These are phyloP conservation scores for Maudiozyma pseudohumilis DNA, from an alignment of 805 yeast genomes.

Conservation along the genomic window DNA sequence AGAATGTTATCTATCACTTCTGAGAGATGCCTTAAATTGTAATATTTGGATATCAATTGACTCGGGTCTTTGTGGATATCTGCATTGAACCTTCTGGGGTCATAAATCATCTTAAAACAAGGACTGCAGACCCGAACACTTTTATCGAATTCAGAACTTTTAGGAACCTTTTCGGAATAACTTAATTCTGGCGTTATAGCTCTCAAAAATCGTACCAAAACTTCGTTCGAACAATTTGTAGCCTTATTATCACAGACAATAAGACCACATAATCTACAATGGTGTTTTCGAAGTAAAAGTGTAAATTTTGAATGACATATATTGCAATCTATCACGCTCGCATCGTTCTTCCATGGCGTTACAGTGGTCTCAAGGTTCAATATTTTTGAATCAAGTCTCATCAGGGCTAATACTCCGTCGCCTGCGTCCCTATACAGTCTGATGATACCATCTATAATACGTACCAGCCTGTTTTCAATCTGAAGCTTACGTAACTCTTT, in stretches of 20 bases:
- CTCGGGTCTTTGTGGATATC: slow-evolving; percentile 32
- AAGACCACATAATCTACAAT: slow-evolving; percentile 81
- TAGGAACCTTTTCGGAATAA: slow-evolving; percentile 10
- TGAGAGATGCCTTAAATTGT: slow-evolving; percentile 32
- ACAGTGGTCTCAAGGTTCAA: slow-evolving; percentile 37
- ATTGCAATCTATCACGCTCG: slow-evolving; percentile 41
- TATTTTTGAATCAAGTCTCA: slow-evolving; percentile 24
- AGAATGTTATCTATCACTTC: slow-evolving; percentile 31
- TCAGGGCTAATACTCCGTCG: slow-evolving; percentile 15
- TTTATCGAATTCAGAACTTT: slow-evolving; percentile 19
- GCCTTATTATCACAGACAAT: slow-evolving; percentile 63
- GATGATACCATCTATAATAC: slow-evolving; percentile 29
- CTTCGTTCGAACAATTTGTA: slow-evolving; percentile 63
- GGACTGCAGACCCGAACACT: slow-evolving; percentile 53
- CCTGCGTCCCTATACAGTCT: slow-evolving; percentile 19
- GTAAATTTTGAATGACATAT: slow-evolving; percentile 53
- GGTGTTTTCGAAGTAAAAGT: slow-evolving; percentile 64
- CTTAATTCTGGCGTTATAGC: slow-evolving; percentile 22
- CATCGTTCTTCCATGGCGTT: slow-evolving; percentile 59
- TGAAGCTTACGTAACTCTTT: slow-evolving; percentile 44
- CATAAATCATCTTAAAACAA: slow-evolving; percentile 57
- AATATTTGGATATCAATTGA: slow-evolving; percentile 33
- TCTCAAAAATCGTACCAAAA: slow-evolving; percentile 36
- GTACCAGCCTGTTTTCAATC: slow-evolving; percentile 51
- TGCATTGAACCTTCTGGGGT: slow-evolving; percentile 38